Percentiles rank a stretch among this genome's conserved stretches.
These are phyloP conservation scores for Lantana camara DNA, from an alignment of 257 asterid species.

Conservation along the genomic window DNA sequence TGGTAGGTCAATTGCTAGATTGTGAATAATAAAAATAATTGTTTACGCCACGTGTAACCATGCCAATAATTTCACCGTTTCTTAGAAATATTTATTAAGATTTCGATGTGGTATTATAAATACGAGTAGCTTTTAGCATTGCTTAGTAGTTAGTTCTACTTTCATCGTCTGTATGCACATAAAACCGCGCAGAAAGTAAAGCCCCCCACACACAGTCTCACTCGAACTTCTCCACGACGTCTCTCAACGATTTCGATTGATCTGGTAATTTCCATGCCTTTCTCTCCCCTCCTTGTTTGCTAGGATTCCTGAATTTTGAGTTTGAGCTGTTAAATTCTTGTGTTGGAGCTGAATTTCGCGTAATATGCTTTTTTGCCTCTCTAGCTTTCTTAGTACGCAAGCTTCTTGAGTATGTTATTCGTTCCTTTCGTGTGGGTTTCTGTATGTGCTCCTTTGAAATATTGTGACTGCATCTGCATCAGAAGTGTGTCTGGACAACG, in stretches of 20 bases:
- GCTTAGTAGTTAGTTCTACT: too few species aligned
- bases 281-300: background rate
- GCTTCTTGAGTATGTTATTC: background rate
- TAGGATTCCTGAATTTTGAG: background rate
- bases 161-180: too few species aligned
- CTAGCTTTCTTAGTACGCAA: too few species aligned
- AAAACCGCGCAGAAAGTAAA: too few species aligned
- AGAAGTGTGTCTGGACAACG: background rate
- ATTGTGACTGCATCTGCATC: background rate
- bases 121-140: too few species aligned
- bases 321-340: background rate
- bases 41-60: constrained; percentile 8
- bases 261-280: background rate
- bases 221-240: background rate
- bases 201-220: too few species aligned
- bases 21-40: too few species aligned
- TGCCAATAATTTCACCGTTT: background rate
- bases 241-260: constrained; percentile 4
- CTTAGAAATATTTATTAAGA: background rate
- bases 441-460: too few species aligned
- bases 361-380: background rate
- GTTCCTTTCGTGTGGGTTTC: background rate
- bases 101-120: too few species aligned
- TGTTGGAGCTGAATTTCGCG: background rate
- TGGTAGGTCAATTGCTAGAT: too few species aligned